Evolutionary conservation across 192 early-diverging fungal genomes (phyloP).

Genomic region (Chytriomyces confervae): DNA sequence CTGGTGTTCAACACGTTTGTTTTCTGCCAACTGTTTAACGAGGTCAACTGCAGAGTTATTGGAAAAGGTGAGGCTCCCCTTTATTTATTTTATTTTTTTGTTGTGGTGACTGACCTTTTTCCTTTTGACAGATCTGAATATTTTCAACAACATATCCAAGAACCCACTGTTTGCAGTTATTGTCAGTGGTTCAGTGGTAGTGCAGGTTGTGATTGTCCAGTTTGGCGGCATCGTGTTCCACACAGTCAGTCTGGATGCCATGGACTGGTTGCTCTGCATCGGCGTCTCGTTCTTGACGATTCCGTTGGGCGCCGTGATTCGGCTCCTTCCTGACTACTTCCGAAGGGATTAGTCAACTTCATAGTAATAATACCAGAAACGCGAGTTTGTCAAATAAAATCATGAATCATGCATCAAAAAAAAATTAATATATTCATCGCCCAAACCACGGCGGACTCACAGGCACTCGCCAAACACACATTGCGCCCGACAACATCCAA

Average conservation of each 20-base stretch:
- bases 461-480: too few relatives aligned
- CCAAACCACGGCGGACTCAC: too few relatives aligned
- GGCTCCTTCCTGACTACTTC: constrained; percentile 79
- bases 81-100: too few relatives aligned
- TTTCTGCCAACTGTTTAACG: constrained; percentile 94
- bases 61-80: constrained; percentile 53
- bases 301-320: constrained; percentile 82
- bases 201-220: constrained; percentile 87
- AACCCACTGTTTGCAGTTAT: constrained; percentile 87
- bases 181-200: constrained; percentile 71
- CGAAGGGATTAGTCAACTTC: constrained; percentile 15
- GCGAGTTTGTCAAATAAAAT: too few relatives aligned
- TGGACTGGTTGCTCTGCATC: constrained; percentile 85
- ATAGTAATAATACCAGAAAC: too few relatives aligned
- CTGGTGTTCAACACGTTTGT: constrained; percentile 95
- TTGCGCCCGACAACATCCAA: too few relatives aligned
- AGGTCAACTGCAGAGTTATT: constrained; percentile 89
- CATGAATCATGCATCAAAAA: too few relatives aligned
- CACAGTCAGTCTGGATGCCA: constrained; percentile 65
- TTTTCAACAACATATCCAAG: constrained; percentile 77
- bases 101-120: neutral
- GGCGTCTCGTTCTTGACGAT: constrained; percentile 78
- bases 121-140: constrained; percentile 68
- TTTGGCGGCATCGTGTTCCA: constrained; percentile 90
- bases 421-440: too few relatives aligned